A percentile compares a stretch with the other conserved stretches of the same genome.
These are phyloP conservation scores for Talaromyces sp. DNA, from an alignment of 2,329 filamentous ascomycete genomes.

Conservation along the genomic window DNA sequence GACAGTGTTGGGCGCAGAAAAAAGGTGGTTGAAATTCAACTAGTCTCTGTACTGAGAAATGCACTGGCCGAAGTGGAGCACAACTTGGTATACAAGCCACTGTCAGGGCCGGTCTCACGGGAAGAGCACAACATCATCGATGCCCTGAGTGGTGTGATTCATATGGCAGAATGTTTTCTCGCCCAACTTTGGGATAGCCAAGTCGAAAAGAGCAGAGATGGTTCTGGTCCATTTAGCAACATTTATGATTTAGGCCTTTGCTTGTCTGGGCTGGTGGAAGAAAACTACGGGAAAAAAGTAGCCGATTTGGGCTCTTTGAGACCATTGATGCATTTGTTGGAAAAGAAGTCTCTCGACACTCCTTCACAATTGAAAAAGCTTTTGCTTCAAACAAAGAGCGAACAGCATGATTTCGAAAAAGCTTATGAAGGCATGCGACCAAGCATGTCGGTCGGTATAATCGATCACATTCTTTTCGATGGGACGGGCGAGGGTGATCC, in stretches of 20 bases:
- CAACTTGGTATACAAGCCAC: conserved; percentile 22
- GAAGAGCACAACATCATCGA: neutral
- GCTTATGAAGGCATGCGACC: neutral
- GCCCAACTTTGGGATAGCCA: neutral
- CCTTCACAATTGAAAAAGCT: neutral
- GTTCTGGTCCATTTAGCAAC: neutral
- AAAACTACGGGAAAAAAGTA: neutral
- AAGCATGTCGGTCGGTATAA: neutral
- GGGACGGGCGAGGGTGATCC: neutral
- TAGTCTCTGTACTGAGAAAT: conserved; percentile 20
- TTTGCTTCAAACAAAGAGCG: neutral
- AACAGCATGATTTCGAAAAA: neutral
- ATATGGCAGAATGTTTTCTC: neutral
- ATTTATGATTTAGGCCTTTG: neutral
- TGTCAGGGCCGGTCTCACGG: neutral
- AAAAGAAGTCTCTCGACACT: neutral
- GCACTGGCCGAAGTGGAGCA: conserved; percentile 25
- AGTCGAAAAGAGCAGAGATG: neutral
- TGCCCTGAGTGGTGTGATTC: neutral
- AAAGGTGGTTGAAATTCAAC: conserved; percentile 22
- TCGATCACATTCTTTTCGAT: conserved; percentile 1
- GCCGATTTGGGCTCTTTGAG: neutral
- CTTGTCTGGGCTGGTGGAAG: neutral
- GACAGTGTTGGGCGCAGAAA: neutral
- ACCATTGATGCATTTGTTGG: neutral